Percentiles rank a stretch among this genome's conserved stretches.
These are phyloP conservation scores for Pisolithus sp. DNA, from an alignment of 768 basidiomycete genomes.

Conservation along the genomic window DNA sequence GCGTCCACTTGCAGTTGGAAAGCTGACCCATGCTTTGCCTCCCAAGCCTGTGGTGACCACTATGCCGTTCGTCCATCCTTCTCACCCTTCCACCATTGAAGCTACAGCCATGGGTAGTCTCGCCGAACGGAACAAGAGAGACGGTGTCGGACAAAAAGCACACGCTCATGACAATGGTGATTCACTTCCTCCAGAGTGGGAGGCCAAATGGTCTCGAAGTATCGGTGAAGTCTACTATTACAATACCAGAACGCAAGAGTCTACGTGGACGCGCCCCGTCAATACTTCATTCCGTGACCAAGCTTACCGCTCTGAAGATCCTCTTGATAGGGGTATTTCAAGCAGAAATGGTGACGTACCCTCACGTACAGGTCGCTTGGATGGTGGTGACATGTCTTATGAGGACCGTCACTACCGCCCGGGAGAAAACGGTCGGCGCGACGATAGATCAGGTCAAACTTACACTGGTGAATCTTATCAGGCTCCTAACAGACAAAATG, in stretches of 20 bases:
- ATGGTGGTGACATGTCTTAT: slow-evolving; percentile 37
- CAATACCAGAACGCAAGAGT: slow-evolving; percentile 48
- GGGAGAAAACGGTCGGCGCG: slow-evolving; percentile 23
- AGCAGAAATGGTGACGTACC: slow-evolving; percentile 19
- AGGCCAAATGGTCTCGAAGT: slow-evolving; percentile 45
- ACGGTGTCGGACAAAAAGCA: slow-evolving; percentile 24
- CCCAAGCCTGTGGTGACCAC: slow-evolving; percentile 54
- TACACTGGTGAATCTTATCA: slow-evolving; percentile 23
- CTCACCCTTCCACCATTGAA: slow-evolving; percentile 53
- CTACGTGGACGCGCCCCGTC: slow-evolving; percentile 53
- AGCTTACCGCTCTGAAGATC: slow-evolving; percentile 20
- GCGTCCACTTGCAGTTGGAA: slow-evolving; percentile 26
- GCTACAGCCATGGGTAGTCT: slow-evolving; percentile 56
- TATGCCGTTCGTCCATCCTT: slow-evolving; percentile 48
- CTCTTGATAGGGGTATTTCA: slow-evolving; percentile 19
- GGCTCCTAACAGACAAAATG: slow-evolving; percentile 17
- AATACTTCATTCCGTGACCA: slow-evolving; percentile 23
- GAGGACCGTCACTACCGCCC: slow-evolving; percentile 66
- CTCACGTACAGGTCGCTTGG: slow-evolving; percentile 25
- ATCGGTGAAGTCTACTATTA: slow-evolving; percentile 51
- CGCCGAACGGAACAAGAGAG: slow-evolving; percentile 39
- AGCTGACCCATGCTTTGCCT: slow-evolving; percentile 60
- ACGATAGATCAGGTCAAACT: slow-evolving; percentile 20
- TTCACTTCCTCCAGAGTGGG: slow-evolving; percentile 54
- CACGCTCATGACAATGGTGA: slow-evolving; percentile 23